A percentile compares a stretch with the other conserved stretches of the same genome.
These are phyloP conservation scores for Aphanomyces euteiches DNA, from an alignment of 352 stramenopile genomes.

Conservation along the genomic window DNA sequence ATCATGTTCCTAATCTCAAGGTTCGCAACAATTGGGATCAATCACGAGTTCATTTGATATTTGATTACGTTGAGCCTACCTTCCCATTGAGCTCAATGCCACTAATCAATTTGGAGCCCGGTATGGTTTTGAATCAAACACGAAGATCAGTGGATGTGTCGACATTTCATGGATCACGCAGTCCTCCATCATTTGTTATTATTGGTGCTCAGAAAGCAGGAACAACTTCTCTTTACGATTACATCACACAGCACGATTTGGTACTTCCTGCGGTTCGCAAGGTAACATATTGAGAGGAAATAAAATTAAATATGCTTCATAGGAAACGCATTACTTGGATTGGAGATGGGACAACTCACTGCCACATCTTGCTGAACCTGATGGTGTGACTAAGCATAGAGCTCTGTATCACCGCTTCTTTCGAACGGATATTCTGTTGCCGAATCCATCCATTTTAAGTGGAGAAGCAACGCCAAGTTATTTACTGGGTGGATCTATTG, in stretches of 20 bases:
- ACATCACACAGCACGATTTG: conserved; percentile 95
- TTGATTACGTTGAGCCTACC: conserved; percentile 95
- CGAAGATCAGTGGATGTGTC: conserved; percentile 92
- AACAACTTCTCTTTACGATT: conserved; percentile 97
- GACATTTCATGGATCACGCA: conserved; percentile 64
- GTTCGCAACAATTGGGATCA: conserved; percentile 91
- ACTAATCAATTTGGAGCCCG: conserved; percentile 71
- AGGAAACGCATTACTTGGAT: conserved; percentile 98
- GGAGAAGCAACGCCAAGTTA: conserved; percentile 93
- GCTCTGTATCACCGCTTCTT: conserved; percentile 84
- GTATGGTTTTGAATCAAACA: conserved; percentile 94
- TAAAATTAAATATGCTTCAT: neutral
- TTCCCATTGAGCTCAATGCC: conserved; percentile 47
- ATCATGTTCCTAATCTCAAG: conserved; percentile 5
- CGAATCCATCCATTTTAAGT: conserved; percentile 87
- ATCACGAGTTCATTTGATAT: conserved; percentile 96
- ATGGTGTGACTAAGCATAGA: conserved; percentile 57
- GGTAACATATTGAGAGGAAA: conserved; percentile 45
- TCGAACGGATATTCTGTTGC: conserved; percentile 70
- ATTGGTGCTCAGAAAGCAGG: conserved; percentile 95
- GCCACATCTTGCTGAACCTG: conserved; percentile 44
- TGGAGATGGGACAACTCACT: conserved; percentile 93
- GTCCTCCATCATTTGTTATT: conserved; percentile 91
- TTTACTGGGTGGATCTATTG: conserved; percentile 67
- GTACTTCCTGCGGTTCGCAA: conserved; percentile 86